Conservation (phyloP, 1,139 yeast genomes). For the Lodderomyces orthopsilosis region DNA sequence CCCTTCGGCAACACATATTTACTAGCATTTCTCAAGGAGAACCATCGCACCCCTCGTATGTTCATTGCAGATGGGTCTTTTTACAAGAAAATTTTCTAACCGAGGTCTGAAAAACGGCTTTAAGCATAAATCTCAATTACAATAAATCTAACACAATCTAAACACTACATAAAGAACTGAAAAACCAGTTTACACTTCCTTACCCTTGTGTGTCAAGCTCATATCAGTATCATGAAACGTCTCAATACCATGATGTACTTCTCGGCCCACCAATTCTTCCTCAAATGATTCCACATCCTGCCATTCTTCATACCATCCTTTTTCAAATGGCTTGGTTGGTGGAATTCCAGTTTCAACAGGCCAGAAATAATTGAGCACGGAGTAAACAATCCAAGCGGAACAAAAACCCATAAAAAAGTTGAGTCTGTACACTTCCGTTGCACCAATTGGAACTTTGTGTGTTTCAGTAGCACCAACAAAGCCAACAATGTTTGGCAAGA, state of each 20-base stretch:
- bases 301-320: constrained; percentile 64
- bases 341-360: constrained; percentile 62
- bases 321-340: constrained; percentile 46
- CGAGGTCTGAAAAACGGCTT: neutral
- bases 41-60: constrained; percentile 5
- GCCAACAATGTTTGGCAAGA: constrained; percentile 81
- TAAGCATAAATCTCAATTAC: neutral
- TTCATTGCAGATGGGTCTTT: neutral
- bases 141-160: neutral
- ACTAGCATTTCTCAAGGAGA: constrained; percentile 9
- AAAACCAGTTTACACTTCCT: neutral
- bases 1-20: constrained; percentile 14
- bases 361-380: constrained; percentile 45
- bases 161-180: neutral
- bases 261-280: constrained; percentile 37
- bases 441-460: constrained; percentile 71
- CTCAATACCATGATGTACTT: constrained; percentile 25
- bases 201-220: neutral
- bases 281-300: constrained; percentile 65
- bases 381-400: constrained; percentile 52
- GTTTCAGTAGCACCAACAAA: constrained; percentile 79
- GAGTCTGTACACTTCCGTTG: constrained; percentile 65
- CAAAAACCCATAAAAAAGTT: constrained; percentile 76
- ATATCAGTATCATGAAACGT: constrained; percentile 5
- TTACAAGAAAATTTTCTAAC: neutral